Percentiles rank a stretch among this genome's conserved stretches.
Conservation (phyloP, 2,329 filamentous ascomycete species). For the Fusarium napiforme region DNA sequence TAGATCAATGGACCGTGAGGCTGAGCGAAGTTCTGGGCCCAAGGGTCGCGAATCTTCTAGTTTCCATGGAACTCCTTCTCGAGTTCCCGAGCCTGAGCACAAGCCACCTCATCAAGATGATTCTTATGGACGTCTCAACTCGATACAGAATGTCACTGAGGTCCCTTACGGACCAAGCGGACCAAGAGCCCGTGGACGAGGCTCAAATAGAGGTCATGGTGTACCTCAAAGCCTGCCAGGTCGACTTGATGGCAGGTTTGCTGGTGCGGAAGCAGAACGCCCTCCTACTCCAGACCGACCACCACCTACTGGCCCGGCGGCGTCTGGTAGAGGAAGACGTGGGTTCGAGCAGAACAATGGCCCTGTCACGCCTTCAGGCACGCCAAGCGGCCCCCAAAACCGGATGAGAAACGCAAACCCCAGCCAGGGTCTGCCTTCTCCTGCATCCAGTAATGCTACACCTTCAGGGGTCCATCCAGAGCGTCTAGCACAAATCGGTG, state of each 20-base stretch:
- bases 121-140: slow-evolving; percentile 71
- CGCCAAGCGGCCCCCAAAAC: slow-evolving; percentile 51
- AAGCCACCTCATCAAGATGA: slow-evolving; percentile 66
- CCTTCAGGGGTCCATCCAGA: slow-evolving; percentile 60
- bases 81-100: slow-evolving; percentile 61
- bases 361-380: slow-evolving; percentile 46
- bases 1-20: slow-evolving; percentile 54
- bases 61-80: slow-evolving; percentile 52
- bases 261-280: slow-evolving; percentile 53
- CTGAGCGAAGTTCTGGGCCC: slow-evolving; percentile 46
- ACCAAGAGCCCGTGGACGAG: slow-evolving; percentile 63
- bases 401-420: slow-evolving; percentile 54
- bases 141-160: slow-evolving; percentile 58
- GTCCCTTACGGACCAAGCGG: slow-evolving; percentile 70
- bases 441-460: slow-evolving; percentile 41
- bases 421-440: slow-evolving; percentile 39
- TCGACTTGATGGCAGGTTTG: slow-evolving; percentile 57
- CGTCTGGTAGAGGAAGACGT: slow-evolving; percentile 60
- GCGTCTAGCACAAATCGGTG: slow-evolving; percentile 60
- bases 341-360: slow-evolving; percentile 53
- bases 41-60: slow-evolving; percentile 54
- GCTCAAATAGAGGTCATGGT: slow-evolving; percentile 52
- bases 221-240: slow-evolving; percentile 51
- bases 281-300: slow-evolving; percentile 61
- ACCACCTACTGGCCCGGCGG: slow-evolving; percentile 64